Evolutionary conservation across 805 yeast species (phyloP), one percentile per base, ranked within the genome.

Genomic region (Starmerella bombicola): DNA sequence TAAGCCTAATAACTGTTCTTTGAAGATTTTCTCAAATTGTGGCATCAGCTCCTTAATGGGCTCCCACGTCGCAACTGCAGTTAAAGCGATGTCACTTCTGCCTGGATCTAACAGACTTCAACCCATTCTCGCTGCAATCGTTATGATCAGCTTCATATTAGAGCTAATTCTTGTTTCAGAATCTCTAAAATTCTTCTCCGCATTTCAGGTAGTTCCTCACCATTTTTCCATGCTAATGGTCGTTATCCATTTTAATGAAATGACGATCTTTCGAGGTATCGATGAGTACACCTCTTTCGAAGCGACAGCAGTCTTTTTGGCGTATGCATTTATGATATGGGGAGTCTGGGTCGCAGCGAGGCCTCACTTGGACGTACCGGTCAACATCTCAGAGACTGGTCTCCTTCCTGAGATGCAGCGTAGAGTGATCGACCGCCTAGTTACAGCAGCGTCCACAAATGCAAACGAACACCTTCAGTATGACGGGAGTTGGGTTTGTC

Each of bases 221-320:
- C 73, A 69, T 48, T 70, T 69, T 55, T 69, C 63, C 4, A 60
- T 67, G 25, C 70, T 70, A 57, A 68, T 71, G 1, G 44, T 64
- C 8, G 60, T 69, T 3, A 70, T 68, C 3, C 56, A 65, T 21
- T 26, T 61, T 5, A 70, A 69, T n/a, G 66, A 71, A 0, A 61
- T 63, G 9, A 48, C 64, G 5, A 57, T 67, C 6, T 68, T 66
- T 46, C 58, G 60, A 22, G 71, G 67, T 40, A 66, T 67, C 38
- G 51, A 57, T 32, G 53, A 53, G 28, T 40, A 59, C 5, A 10
- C 42, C 1, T 33, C 28, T 4, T 58, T n/a, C 59, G 18, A 38
- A 10, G 9, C 50, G 6, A 4, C 47, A 1, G 34, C 49, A n/a
- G 64, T 67, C 40, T 15, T 55, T 1, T 13, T 48, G 3, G 72